Base-by-base conservation (phyloP, 1,139 yeast species). In the Blastobotrys indianensis region DNA sequence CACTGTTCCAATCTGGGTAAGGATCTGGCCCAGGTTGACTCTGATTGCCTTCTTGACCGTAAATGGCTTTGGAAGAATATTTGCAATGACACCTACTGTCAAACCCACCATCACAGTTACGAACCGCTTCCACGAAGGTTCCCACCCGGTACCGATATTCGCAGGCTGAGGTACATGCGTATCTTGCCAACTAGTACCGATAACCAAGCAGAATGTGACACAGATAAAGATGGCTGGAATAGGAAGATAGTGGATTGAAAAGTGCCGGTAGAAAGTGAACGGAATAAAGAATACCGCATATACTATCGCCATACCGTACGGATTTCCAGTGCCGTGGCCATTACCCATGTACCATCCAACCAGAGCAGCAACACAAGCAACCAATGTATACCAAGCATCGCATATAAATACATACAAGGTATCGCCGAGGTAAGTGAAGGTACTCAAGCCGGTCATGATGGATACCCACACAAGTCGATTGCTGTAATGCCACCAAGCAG, bases 271-370 rank as follows among this genome's bases (percentile, higher is more conserved):
- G 42, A 54, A 64, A 16, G 55, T 51, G 17, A 65, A 45, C 17
- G 53, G 51, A 12, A 58, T 42, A 44, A 54, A 53, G 4, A 58
- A 51, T 16, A 61, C 61, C 2, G 59, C 62, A n/a, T 54, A 52
- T 10, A 61, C 63, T 1, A 59, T 64, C 1, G 63, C 67, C 39
- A 57, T 58, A 2, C 70, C 70, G 40, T 52, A 62, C 0, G 54
- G 55, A 41, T 63, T 64, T 1, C 68, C 67, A 1, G 41, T 12
- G 8, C 67, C 65, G 30, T 43, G 49, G 5, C 67, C 66, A 3
- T 66, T 52, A 1, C 60, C 53, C 9, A 67, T 64, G 45, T 66
- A 66, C 70, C 70, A 66, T 4, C 54, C 59, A 2, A 61, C 62
- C 56, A 65, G 53, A 0, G 65, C 70, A 7, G 61, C 46, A 4